Evolutionary conservation across 805 yeast genomes (phyloP), one percentile per base, ranked within the genome.

Genomic region (Wickerhamiella sorbophila): DNA sequence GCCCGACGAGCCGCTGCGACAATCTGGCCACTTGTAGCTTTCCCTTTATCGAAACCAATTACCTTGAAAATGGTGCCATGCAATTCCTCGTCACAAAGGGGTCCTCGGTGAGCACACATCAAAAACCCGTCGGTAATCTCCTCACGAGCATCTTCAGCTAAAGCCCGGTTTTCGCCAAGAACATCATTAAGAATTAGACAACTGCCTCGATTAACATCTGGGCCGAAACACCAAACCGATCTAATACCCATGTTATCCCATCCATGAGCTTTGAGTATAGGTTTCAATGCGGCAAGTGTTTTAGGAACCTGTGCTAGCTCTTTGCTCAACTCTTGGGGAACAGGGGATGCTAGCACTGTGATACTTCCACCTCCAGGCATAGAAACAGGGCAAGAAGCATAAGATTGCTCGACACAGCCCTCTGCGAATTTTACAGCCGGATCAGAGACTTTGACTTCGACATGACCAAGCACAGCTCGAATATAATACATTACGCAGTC

Each of bases 211-310:
- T 12, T 12, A 8, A 12, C 6, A 24, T 58, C 62, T 0, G 85
- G 77, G 1, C 84, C 82, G 54, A 83, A 74, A 5, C 75, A 58
- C 95, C 94, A 83, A 4, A 85, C 61, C 0, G 91, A 79, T 49
- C 94, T 67, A 0, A 95, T 77, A 0, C 86, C 80, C 16, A 86
- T 63, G 0, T 87, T 67, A 58, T 87, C 96, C 94, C 95, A 86
- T 0, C 69, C 71, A 55, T 77, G 79, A 12, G 73, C 67, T 55
- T 57, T 55, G 16, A 41, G 38, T 12, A 24, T 24, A 21, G 14
- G 35, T 10, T 24, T 20, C 31, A 43, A 24, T 12, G 15, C 44
- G 12, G 27, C 8, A 4, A n/a, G 4, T 4, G 26, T 4, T 4
- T 24, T 26, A 14, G 34, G 17, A 5, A 20, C 34, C 2, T 16